These are phyloP conservation scores for Trifolium fragiferum DNA, from an alignment of 306 rosid species.

Conservation along the genomic window DNA sequence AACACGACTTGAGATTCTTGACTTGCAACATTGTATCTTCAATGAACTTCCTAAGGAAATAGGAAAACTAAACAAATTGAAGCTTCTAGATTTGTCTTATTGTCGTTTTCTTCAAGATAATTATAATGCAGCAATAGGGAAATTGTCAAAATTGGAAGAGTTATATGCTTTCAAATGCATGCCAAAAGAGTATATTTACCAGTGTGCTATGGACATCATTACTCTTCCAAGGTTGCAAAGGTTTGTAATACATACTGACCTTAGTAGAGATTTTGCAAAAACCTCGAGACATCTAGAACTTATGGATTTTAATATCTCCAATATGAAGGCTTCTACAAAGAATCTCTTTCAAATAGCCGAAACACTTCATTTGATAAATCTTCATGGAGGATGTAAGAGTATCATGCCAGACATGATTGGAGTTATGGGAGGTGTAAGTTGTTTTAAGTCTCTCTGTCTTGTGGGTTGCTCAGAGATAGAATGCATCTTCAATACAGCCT, in stretches of 20 bases:
- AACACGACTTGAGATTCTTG: constrained; percentile 35
- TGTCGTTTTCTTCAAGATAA: neutral
- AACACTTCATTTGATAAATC: neutral
- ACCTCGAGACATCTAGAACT: neutral
- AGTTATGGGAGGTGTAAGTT: neutral
- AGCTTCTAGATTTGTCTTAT: constrained; percentile 20
- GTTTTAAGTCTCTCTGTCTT: neutral
- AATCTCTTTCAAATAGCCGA: neutral
- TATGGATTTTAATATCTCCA: neutral
- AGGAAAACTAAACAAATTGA: neutral
- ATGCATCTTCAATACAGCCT: neutral
- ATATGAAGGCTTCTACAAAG: neutral
- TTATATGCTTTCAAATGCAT: constrained; percentile 16
- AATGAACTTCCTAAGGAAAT: constrained; percentile 26
- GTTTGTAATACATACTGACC: neutral
- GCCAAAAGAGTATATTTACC: neutral
- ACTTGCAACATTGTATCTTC: neutral
- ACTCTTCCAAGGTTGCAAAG: neutral
- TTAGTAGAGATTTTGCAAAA: neutral
- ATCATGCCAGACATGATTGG: neutral
- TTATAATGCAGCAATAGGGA: constrained; percentile 36
- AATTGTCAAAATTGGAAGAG: constrained; percentile 42
- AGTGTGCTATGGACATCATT: constrained; percentile 21
- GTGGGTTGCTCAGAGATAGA: neutral
- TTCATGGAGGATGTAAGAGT: neutral